A percentile compares a stretch with the other conserved stretches of the same genome.
Evolutionary conservation across 768 basidiomycete species (phyloP).

Genomic region (Lactarius deliciosus): DNA sequence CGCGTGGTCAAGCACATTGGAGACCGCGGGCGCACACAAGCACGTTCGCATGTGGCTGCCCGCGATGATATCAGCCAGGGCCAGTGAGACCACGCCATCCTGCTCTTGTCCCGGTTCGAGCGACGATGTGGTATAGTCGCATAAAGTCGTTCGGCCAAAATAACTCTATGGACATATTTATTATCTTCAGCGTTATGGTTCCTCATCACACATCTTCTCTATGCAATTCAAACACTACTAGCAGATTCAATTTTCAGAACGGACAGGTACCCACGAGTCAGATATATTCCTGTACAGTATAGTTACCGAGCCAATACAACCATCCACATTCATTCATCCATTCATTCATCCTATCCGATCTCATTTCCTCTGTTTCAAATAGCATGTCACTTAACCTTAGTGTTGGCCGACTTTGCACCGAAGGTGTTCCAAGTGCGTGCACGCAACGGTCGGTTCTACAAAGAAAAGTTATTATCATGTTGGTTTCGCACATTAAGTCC

Average conservation of each 20-base stretch:
- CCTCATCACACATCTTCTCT: neutral
- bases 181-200: neutral
- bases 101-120: neutral
- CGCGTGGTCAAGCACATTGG: constrained; percentile 28
- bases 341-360: neutral
- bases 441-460: neutral
- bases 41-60: neutral
- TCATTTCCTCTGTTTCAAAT: neutral
- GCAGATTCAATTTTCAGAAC: neutral
- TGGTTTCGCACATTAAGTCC: neutral
- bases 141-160: neutral
- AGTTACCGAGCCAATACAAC: neutral
- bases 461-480: neutral
- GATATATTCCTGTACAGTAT: constrained; percentile 5
- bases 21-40: constrained; percentile 19
- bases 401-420: neutral
- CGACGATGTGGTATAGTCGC: constrained; percentile 15
- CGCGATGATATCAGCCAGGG: neutral
- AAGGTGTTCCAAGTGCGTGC: neutral
- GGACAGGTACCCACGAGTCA: neutral
- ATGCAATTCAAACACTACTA: neutral
- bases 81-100: neutral
- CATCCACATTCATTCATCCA: neutral
- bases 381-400: neutral
- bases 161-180: neutral